Percentiles rank a stretch among this genome's conserved stretches.
Conservation (phyloP, 2,329 filamentous ascomycete species). For the Ascochyta koolunga region DNA sequence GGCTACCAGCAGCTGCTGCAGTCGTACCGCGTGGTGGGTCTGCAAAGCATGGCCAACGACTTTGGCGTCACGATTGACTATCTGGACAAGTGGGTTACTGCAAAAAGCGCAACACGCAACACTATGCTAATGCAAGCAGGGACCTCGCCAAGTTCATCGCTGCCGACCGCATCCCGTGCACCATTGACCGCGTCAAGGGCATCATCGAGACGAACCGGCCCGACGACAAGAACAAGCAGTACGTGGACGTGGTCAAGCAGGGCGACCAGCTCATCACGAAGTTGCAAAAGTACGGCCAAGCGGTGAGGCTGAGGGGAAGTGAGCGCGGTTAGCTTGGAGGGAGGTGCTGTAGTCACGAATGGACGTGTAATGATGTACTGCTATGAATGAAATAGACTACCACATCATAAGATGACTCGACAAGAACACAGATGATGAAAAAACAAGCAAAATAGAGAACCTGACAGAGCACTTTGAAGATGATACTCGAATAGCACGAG, state of each 20-base stretch:
- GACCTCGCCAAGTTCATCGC: conserved; percentile 98
- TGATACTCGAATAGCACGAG: too few relatives aligned
- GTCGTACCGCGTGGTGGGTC: conserved; percentile 95
- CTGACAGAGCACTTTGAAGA: too few relatives aligned
- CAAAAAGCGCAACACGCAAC: not conserved
- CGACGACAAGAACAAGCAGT: conserved; percentile 99
- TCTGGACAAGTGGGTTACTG: conserved; percentile 74
- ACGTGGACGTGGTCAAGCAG: conserved; percentile 96
- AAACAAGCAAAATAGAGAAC: too few relatives aligned
- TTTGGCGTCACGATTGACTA: conserved; percentile 98
- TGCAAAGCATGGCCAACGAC: conserved; percentile 95
- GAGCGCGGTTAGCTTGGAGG: conserved; percentile 71
- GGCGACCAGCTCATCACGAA: conserved; percentile 98
- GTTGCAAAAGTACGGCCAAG: conserved; percentile 98
- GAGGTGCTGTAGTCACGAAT: not conserved
- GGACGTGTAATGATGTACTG: conserved; percentile 32
- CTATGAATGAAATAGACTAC: not conserved
- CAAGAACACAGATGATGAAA: too few relatives aligned
- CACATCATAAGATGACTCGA: not conserved
- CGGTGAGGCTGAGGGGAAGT: conserved; percentile 90
- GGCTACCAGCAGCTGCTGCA: conserved; percentile 97
- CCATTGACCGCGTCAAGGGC: conserved; percentile 94
- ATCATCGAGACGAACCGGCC: conserved; percentile 98
- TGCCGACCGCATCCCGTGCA: conserved; percentile 90
- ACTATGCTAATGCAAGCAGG: conserved; percentile 54